A percentile compares a stretch with the other conserved stretches of the same genome.
These are phyloP conservation scores for Ophiostoma australiae DNA, from an alignment of 2,329 filamentous ascomycete species.

Conservation along the genomic window DNA sequence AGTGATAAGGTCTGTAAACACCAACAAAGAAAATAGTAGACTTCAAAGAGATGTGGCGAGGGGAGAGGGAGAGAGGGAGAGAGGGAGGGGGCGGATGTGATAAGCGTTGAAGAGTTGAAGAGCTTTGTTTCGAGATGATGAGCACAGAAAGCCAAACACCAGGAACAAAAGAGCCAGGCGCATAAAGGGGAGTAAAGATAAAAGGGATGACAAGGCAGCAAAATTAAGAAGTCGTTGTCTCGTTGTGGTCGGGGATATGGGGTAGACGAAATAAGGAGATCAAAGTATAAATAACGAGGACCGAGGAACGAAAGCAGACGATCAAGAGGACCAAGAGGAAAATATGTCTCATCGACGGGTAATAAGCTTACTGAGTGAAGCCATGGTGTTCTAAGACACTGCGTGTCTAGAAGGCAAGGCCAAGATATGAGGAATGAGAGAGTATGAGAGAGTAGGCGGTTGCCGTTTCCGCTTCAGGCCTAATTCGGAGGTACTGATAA, in stretches of 20 bases:
- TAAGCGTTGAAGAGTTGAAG: neutral
- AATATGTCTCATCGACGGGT: conserved; percentile 3
- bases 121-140: neutral
- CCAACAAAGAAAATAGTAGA: neutral
- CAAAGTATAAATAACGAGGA: conserved; percentile 7
- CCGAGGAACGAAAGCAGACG: conserved; percentile 14
- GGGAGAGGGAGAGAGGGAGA: neutral
- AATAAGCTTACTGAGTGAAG: conserved; percentile 28
- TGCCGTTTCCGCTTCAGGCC: neutral
- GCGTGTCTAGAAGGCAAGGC: neutral
- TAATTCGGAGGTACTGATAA: neutral
- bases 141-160: neutral
- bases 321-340: neutral
- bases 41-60: neutral
- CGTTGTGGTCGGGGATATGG: neutral
- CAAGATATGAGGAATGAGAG: neutral
- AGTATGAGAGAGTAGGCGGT: neutral
- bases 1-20: neutral
- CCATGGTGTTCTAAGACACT: conserved; percentile 42
- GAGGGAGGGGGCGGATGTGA: neutral
- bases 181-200: conserved; percentile 1
- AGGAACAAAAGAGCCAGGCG: neutral
- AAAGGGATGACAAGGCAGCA: neutral
- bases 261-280: neutral
- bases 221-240: neutral